Base-by-base conservation (phyloP, 148 eudicot genomes). In the Simmondsia chinensis region DNA sequence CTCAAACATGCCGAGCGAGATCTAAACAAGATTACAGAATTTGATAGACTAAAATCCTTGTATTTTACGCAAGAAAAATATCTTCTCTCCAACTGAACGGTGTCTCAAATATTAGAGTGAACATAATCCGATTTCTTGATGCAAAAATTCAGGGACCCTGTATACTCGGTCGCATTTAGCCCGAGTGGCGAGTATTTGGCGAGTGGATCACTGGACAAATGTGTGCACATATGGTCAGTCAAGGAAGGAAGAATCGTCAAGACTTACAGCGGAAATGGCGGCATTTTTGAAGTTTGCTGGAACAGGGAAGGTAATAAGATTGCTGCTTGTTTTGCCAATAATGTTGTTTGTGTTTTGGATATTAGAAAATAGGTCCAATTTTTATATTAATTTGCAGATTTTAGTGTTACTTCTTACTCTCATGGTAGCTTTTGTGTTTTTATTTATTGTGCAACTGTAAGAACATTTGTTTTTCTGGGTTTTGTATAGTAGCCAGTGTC, bases 221-320 rank as follows among this genome's bases (percentile, higher is more conserved):
- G 71, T 29, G 8, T 82, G 48, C 72, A 70, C 60, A 38, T 75
- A n/a, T 82, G 85, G 80, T 79, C 86, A 8, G 45, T 75, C 54
- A 82, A 79, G 54, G 86, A 82, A 54, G 72, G 57, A 22, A 73
- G 57, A 55, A 63, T 82, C 3, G 71, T 75, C 44, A 75, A 65
- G 59, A 72, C 82, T 2, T 82, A 64, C 63, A 65, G 37, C 0
- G 71, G 94, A 20, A 61, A 57, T 56, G 82, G 94, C n/a, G 77
- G 77, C 19, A 75, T 78, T 9, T 79, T 82, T 34, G 86, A 78
- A 59, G 94, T 79, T 8, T 75, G 80, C 46, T 82, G 94, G 94
- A 78, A 82, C 67, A 72, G 70, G 63, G 74, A 78, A 46, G 94
- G 86, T 20, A 64, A 75, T 48, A 82, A 66, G 49, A 56, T 82